These are phyloP conservation scores for Pleochaeta shiraiana DNA, from an alignment of 2,329 filamentous ascomycete genomes.

Conservation along the genomic window DNA sequence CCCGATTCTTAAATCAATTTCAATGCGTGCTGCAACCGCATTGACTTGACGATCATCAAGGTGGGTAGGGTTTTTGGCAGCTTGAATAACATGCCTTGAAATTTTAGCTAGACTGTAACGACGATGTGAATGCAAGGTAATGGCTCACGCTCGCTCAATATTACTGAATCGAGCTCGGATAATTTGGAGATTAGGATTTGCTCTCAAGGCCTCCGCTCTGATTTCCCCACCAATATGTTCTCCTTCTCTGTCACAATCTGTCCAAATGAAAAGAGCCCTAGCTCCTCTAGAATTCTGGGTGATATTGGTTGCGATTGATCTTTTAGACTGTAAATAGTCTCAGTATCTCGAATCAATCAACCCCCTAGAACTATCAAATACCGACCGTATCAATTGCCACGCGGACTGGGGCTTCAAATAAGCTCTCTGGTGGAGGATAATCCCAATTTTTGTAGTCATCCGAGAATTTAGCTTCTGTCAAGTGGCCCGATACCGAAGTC, in stretches of 20 bases:
- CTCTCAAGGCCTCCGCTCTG: constrained; percentile 52
- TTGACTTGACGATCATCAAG: constrained; percentile 73
- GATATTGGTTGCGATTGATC: constrained; percentile 67
- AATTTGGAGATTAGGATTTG: constrained; percentile 52
- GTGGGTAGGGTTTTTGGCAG: constrained; percentile 52
- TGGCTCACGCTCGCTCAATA: constrained; percentile 63
- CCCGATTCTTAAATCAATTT: constrained; percentile 80
- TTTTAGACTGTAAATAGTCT: constrained; percentile 41
- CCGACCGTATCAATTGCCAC: constrained; percentile 48
- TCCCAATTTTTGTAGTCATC: constrained; percentile 56
- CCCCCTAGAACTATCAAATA: constrained; percentile 18
- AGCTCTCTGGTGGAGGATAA: constrained; percentile 50
- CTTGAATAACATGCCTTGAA: constrained; percentile 62
- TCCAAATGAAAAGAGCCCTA: constrained; percentile 85
- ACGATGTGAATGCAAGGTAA: no score
- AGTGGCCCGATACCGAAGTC: constrained; percentile 80
- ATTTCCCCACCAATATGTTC: constrained; percentile 94
- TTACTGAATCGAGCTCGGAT: constrained; percentile 89
- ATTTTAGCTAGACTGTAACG: constrained; percentile 1
- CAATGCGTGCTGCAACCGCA: constrained; percentile 73
- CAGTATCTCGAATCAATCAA: not conserved
- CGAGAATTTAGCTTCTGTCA: constrained; percentile 62
- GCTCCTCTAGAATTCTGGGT: constrained; percentile 49
- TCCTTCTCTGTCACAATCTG: constrained; percentile 93
- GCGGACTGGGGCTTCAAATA: constrained; percentile 65